Base-by-base conservation (phyloP, 2,329 filamentous ascomycete species). In the Tolypocladium amazonense region DNA sequence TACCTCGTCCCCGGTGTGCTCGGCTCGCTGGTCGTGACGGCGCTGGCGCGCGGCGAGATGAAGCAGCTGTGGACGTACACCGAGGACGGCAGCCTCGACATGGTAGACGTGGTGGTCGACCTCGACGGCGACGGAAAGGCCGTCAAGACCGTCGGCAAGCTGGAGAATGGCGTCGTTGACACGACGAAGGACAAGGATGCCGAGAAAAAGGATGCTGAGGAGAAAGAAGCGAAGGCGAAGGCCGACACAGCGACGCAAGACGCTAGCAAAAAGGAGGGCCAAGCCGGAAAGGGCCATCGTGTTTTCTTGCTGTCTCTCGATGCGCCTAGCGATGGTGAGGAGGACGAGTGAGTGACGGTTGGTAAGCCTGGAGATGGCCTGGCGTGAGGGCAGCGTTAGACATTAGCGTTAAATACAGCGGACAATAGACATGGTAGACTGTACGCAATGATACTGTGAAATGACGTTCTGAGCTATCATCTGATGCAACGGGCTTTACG, bases 1-100 rank as follows among this genome's bases (percentile, higher is more conserved):
- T 97, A 97, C 70, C 84, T 99, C 8, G 94, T 97, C 0, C 93
- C 93, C 0, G 88, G 89, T 0, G 90, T 97, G 0, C 76, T 97
- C 6, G 79, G 82, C 1, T 82, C 87, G 1, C 70, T 94, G 1
- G 95, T 90, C 88, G 72, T 85, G 4, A 94, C 89, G 2, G 93
- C 88, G 0, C 65, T 86, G 5, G 70, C 81, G 23, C 83, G 86
- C 14, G 88, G 91, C 2, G 92, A 97, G 68, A 64, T 93, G 2
- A 78, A 77, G 57, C 73, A 86, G 50, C 88, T 97, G 83, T 95
- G 89, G 88, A 77, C 78, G 3, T 97, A 92, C 69, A 92, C 86
- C 0, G 93, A 97, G 70, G 84, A 87, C 63, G 82, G 81, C 4
- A 81, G 75, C 59, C 70, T 85, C 3, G 83, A 85, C 64, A 79